These are phyloP conservation scores for Tuber umbilicatum DNA, from an alignment of 495 filamentous ascomycete genomes.

Conservation along the genomic window DNA sequence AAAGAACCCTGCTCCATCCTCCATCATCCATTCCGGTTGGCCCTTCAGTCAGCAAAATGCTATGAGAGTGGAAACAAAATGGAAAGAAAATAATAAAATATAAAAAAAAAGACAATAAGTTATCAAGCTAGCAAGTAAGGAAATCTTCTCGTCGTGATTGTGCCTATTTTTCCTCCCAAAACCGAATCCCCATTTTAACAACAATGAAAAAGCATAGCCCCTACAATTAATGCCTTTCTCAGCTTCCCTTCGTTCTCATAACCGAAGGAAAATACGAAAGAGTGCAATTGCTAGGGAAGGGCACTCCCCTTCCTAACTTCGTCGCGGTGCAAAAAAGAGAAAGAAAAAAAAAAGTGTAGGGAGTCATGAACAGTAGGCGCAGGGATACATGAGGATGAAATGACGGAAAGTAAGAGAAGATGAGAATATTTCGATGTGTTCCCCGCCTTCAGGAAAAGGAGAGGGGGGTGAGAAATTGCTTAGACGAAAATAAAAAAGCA, in stretches of 20 bases:
- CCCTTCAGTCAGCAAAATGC: neutral
- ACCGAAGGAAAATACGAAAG: conserved; percentile 3
- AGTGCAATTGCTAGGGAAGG: conserved; percentile 1
- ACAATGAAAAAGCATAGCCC: neutral
- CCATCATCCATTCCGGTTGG: neutral
- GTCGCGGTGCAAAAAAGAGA: conserved; percentile 7
- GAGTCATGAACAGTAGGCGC: neutral
- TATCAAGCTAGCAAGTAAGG: neutral
- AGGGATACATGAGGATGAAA: neutral
- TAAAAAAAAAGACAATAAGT: neutral
- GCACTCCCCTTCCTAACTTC: neutral
- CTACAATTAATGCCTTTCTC: neutral
- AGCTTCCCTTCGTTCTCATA: neutral
- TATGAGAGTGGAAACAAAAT: neutral
- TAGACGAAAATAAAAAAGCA: neutral
- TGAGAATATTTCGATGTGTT: neutral
- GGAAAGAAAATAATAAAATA: neutral
- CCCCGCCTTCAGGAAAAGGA: neutral
- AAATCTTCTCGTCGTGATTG: conserved; percentile 1
- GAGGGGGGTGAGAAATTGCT: neutral
- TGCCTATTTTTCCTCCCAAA: neutral
- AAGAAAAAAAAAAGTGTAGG: conserved; percentile 1
- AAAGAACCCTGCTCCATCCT: neutral
- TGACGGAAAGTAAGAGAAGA: neutral
- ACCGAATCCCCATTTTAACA: neutral